Evolutionary conservation across 208 protist species (phyloP).

Genomic region (Leishmania arabica): DNA sequence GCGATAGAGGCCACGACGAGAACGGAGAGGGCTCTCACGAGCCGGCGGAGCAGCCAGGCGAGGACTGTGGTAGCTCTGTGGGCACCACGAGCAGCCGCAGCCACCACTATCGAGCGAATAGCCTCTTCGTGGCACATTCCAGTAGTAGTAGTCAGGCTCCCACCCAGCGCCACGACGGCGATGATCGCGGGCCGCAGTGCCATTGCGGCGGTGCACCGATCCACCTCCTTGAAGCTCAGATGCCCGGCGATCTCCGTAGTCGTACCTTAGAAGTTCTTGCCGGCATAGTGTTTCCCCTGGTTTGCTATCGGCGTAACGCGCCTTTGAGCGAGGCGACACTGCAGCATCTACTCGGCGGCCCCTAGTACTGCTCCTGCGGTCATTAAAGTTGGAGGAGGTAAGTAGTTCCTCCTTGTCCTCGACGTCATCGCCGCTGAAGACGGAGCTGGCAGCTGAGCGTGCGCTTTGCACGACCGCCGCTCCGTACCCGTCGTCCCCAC

Average conservation of each 20-base stretch:
- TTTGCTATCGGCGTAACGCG: neutral
- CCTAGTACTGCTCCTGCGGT: neutral
- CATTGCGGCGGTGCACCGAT: neutral
- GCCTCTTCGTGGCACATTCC: neutral
- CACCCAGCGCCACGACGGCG: neutral
- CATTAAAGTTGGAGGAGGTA: neutral
- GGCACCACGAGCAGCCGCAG: slow-evolving; percentile 1
- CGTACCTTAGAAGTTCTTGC: neutral
- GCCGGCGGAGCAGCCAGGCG: neutral
- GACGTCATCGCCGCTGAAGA: neutral
- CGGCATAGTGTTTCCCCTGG: neutral
- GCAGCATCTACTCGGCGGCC: neutral
- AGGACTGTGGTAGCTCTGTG: slow-evolving; percentile 2
- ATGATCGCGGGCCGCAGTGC: neutral
- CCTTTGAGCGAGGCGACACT: neutral
- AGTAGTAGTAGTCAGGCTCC: slow-evolving; percentile 21
- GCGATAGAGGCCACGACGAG: neutral
- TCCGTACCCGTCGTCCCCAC: neutral
- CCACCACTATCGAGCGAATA: neutral
- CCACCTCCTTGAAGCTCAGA: neutral
- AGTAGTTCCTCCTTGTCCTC: neutral
- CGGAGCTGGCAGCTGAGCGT: neutral
- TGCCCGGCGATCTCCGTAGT: neutral
- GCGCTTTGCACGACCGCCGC: neutral
- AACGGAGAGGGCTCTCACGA: neutral